Evolutionary conservation across 1,284 basidiomycete genomes (phyloP), one percentile per base, ranked within the genome.

Genomic region (Microbotryomycetes sp.): DNA sequence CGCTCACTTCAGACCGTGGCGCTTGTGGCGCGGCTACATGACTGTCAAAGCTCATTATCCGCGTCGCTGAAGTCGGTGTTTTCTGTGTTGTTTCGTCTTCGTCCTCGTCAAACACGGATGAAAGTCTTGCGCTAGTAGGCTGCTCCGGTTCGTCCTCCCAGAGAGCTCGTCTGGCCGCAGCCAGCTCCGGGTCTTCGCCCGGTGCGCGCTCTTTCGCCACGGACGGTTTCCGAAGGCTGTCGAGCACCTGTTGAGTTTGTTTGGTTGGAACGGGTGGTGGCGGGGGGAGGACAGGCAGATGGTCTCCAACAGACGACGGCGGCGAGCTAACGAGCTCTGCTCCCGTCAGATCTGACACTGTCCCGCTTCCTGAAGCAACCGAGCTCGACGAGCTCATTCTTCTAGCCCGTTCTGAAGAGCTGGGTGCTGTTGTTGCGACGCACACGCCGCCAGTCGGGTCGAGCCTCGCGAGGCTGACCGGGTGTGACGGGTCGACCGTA

Each of bases 121-220:
- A 21, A 21, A 46, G 26, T 23, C 18, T 11, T 48, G 29, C 45
- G 28, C 28, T 23, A 26, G 18, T 16, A n/a, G 21, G 29, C 11
- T 41, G 35, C 35, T 11, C 35, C 2, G 27, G 26, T 15, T 35
- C 50, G 49, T 66, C 64, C 5, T 62, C 63, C 66, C 66, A 67
- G 21, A 67, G 51, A 9, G 66, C 62, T 24, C 60, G 24, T 31
- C 66, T 46, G 24, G 66, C 66, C 0, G 66, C 66, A 0, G 62
- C 66, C 7, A 68, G 49, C 2, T 50, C 63, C 13, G 64, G 66
- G 21, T 68, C 66, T 45, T 68, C 66, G 55, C 66, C 50, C 28
- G 50, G 50, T 26, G 29, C 24, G 23, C 24, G 26, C 60, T 6
- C 52, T 58, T 48, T 62, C 56, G 23, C 54, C 45, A 4, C 60